Base-by-base conservation (phyloP, 2,329 filamentous ascomycete genomes). In the Thelonectria discophora region DNA sequence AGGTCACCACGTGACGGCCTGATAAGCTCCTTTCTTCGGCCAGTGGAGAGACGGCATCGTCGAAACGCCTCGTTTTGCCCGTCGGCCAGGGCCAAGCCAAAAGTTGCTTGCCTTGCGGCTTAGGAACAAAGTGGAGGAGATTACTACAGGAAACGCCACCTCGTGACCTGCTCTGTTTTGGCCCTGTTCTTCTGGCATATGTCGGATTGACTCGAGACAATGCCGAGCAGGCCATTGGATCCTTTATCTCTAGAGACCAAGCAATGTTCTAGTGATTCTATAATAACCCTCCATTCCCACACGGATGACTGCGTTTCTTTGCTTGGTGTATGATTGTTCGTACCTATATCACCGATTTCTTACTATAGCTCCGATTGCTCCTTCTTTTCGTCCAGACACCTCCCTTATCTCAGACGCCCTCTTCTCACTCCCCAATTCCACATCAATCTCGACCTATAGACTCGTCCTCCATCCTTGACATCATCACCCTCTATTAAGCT, bases 1-100 rank as follows among this genome's bases (percentile, higher is more conserved):
- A 42, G 54, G 56, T 47, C 51, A 60, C 69, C 63, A 72, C 69
- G 69, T 72, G 69, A 72, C 63, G n/a, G 69, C 49, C 63, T 24
- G 69, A 71, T 71, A 71, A 71, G 69, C 66, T 68, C 68, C 66
- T 51, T 51, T 63, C 45, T 17, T 40, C 21, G 45, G 37, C 45
- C 48, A 27, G 15, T 18, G 27, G 27, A 10, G 27, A 8, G 8
- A 10, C 5, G 4, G 27, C 56, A 55, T 54, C 55, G 59, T 45
- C 18, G 24, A 24, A 24, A 30, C 45, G 27, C 45, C 27, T 49
- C 53, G 34, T 37, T 37, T 55, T 54, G 55, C 55, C n/a, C 46
- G 50, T 59, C 60, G 55, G 56, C 56, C 56, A 59, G 15, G 47
- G 30, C 30, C 30, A 6, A 32, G 30, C 30, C 30, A 32, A 32